phyloP scores from a whole-genome alignment of 139 green algal genomes.

The Diplosphaera chodatii region DNA sequence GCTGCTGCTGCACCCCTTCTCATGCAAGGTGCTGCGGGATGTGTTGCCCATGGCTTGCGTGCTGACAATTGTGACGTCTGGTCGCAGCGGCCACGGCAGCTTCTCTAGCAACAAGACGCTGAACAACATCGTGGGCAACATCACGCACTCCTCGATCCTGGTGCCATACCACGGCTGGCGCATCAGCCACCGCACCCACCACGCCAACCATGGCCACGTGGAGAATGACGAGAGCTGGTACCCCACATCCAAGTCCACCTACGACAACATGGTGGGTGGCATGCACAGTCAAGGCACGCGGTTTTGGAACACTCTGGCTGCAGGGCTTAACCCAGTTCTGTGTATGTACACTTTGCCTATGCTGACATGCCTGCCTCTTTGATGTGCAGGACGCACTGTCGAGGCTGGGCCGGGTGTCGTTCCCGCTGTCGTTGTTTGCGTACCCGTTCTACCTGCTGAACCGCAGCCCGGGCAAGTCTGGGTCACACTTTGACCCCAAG shows the following conservation, averaged over 20 bases:
- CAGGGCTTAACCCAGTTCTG: too few species aligned
- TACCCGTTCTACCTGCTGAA: constrained; percentile 91
- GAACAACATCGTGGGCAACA: constrained; percentile 90
- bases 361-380: background rate
- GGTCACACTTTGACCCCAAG: constrained; percentile 88
- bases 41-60: too few species aligned
- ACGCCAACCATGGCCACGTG: constrained; percentile 90
- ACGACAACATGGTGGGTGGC: constrained; percentile 41
- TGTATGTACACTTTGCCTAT: too few species aligned
- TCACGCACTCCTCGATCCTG: constrained; percentile 86
- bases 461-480: constrained; percentile 79
- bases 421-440: constrained; percentile 76
- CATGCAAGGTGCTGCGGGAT: background rate
- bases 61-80: background rate
- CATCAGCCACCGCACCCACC: constrained; percentile 88
- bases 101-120: constrained; percentile 87
- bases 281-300: background rate
- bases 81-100: constrained; percentile 79
- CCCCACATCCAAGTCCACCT: constrained; percentile 60
- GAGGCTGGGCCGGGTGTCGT: constrained; percentile 65
- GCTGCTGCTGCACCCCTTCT: background rate
- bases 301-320: too few species aligned
- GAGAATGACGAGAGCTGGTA: constrained; percentile 96
- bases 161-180: constrained; percentile 95
- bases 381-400: constrained; percentile 38